A percentile compares a stretch with the other conserved stretches of the same genome.
Conservation (phyloP, 1,139 yeast genomes). For the Yamadazyma membranifaciens region DNA sequence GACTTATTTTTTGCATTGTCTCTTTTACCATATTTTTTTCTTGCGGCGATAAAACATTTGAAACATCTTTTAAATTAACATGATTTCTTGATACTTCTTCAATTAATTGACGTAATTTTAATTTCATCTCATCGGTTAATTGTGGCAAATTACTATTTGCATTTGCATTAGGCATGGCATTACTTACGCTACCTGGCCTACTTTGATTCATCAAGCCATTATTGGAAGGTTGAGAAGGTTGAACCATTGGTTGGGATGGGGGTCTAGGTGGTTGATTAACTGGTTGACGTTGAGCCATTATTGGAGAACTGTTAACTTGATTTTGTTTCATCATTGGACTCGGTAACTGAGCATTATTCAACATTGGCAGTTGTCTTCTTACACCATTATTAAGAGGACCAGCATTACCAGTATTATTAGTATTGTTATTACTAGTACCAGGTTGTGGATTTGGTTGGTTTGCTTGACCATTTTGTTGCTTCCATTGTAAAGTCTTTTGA, state of each 20-base stretch:
- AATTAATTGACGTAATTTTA: slow-evolving; percentile 57
- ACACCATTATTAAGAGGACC: not conserved
- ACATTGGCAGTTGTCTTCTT: slow-evolving; percentile 19
- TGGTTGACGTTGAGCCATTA: slow-evolving; percentile 14
- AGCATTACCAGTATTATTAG: slow-evolving; percentile 11
- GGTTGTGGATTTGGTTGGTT: slow-evolving; percentile 7
- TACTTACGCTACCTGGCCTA: slow-evolving; percentile 11
- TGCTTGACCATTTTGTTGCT: slow-evolving; percentile 31
- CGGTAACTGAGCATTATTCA: slow-evolving; percentile 12
- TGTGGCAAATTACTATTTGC: slow-evolving; percentile 23
- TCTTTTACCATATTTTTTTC: slow-evolving; percentile 66
- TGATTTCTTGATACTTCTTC: slow-evolving; percentile 70
- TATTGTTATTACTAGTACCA: slow-evolving; percentile 1
- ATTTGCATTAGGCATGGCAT: not conserved
- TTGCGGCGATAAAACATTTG: slow-evolving; percentile 55
- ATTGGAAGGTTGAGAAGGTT: not conserved
- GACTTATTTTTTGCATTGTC: slow-evolving; percentile 55
- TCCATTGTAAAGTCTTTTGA: slow-evolving; percentile 43
- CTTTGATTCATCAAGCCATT: not conserved
- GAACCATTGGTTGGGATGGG: slow-evolving; percentile 9
- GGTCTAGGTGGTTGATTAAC: slow-evolving; percentile 6
- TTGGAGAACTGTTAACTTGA: slow-evolving; percentile 13
- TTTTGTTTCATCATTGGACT: slow-evolving; percentile 16
- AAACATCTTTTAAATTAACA: slow-evolving; percentile 64
- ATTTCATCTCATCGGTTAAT: slow-evolving; percentile 43